phyloP scores from a whole-genome alignment of 139 green algal genomes.

The Spirogloea muscicola region DNA sequence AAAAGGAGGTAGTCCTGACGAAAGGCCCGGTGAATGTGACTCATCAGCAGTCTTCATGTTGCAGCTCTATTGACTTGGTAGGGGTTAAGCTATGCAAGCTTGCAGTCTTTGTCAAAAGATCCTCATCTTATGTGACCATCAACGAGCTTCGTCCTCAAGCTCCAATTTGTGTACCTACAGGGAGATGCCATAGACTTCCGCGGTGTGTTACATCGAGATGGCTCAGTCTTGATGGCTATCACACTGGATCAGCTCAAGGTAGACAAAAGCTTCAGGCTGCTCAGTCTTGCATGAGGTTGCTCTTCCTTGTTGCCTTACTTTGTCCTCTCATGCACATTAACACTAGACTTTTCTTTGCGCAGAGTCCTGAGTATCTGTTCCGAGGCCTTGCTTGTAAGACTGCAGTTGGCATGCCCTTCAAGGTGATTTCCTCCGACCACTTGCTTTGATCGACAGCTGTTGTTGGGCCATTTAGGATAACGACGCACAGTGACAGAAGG shows the following conservation, averaged over 20 bases:
- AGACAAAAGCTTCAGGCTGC: neutral
- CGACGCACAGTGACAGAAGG: no score
- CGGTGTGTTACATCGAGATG: slow-evolving; percentile 81
- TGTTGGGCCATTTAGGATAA: no score
- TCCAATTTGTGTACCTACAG: neutral
- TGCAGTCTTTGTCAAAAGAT: neutral
- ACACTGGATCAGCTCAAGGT: slow-evolving; percentile 58
- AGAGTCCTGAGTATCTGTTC: slow-evolving; percentile 68
- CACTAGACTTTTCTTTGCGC: no score
- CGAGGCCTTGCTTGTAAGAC: slow-evolving; percentile 85
- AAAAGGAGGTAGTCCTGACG: slow-evolving; percentile 52
- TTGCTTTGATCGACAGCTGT: no score
- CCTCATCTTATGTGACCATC: no score
- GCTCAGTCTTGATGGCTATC: slow-evolving; percentile 66
- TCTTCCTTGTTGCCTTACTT: neutral
- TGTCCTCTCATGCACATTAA: no score
- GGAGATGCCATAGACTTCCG: slow-evolving; percentile 79
- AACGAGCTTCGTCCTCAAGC: neutral
- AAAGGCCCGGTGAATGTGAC: neutral
- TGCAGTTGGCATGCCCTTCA: slow-evolving; percentile 98
- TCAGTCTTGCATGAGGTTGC: neutral
- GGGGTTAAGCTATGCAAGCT: neutral
- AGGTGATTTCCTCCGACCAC: no score
- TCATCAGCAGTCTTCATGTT: neutral
- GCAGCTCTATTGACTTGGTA: neutral